Base-by-base conservation (phyloP, 176 grass and related monocot species). In the Musa beccarii region DNA sequence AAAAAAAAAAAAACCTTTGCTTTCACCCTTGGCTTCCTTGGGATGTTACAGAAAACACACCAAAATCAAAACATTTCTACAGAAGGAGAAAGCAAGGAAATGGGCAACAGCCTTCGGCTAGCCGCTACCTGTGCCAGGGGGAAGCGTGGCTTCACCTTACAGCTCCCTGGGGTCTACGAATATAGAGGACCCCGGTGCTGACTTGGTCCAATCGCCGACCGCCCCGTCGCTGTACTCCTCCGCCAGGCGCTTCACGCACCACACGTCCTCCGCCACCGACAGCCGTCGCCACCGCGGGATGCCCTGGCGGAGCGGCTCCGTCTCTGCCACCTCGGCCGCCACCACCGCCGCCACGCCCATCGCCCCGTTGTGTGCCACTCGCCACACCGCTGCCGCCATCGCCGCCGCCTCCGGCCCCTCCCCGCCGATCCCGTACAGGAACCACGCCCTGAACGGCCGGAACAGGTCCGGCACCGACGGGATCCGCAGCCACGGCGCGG, bases 171-270 rank as follows among this genome's bases (percentile, higher is more conserved):
- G 75, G 19, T 76, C 75, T 11, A 76, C 75, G 19, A 76, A 76
- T 28, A 76, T 76, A 49, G 75, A 64, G 14, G 29, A 1, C 28
- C 53, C 13, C 29, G 57, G 34, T 9, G 34, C 17, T 11, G 75
- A 34, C 59, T 76, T 76, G 34, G 75, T 64, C 75, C 75, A 76
- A n/a, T 76, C 75, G 19, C 75, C 75, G 19, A 76, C 15, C 11
- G 56, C 75, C 12, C 49, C 75, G 43, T 76, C 59, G 17, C 75
- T 9, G 57, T 76, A 76, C 57, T 50, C 75, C 49, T 51, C 75
- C 29, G n/a, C 75, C 29, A 76, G 75, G 8, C 75, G 75, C 56
- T 76, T 76, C 43, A 52, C 75, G 56, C 75, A 76, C 75, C 75
- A 76, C 22, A 76, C 10, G 59, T 76, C 75, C 75, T 76, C 74